These are phyloP conservation scores for Cunninghamia lanceolata DNA, from an alignment of 75 land plant genomes.

Conservation along the genomic window DNA sequence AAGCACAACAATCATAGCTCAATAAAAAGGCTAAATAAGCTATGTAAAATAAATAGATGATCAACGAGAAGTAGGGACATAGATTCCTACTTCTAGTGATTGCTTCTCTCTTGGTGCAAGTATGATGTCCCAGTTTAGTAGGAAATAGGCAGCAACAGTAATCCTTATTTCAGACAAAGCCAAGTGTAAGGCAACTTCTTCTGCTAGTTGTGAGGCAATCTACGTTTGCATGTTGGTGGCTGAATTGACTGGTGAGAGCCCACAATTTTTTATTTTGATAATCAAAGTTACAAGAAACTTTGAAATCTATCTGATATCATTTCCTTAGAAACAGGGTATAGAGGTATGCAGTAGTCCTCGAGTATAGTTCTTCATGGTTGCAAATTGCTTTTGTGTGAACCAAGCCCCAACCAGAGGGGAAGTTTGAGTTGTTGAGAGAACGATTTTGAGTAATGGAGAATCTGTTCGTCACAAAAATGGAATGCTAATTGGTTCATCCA, in stretches of 20 bases:
- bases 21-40: no score
- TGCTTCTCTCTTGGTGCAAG: neutral
- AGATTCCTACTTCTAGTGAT: no score
- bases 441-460: neutral
- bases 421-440: neutral
- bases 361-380: neutral
- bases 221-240: no score
- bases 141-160: neutral
- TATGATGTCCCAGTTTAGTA: neutral
- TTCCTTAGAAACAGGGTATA: no score
- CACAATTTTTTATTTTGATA: neutral
- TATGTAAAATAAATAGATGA: no score
- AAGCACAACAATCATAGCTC: no score
- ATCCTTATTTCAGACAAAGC: neutral
- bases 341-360: neutral
- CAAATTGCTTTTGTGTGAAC: neutral
- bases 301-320: neutral
- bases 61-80: no score
- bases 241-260: no score
- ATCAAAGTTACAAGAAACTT: neutral
- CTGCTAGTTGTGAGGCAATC: no score
- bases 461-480: neutral
- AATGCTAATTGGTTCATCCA: neutral
- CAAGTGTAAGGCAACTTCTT: no score
- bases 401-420: neutral